phyloP scores from a whole-genome alignment of 257 asterid genomes.

The Ocimum tenuiflorum region DNA sequence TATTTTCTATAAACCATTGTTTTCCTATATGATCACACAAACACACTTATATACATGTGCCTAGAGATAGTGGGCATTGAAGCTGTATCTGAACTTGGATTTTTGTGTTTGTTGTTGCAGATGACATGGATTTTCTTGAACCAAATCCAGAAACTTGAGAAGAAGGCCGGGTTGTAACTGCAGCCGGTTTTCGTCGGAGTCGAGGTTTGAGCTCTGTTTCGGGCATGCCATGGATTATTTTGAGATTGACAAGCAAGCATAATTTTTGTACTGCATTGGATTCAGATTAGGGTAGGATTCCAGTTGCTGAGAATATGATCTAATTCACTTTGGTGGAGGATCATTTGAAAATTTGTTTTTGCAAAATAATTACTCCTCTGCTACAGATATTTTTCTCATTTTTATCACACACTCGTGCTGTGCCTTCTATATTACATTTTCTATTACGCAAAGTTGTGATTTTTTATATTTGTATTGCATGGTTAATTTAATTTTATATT shows the following conservation, averaged over 20 bases:
- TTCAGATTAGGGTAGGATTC: constrained; percentile 25
- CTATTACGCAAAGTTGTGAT: too few relatives aligned
- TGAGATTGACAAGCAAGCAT: background rate
- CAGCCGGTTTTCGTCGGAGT: background rate
- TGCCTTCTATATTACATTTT: too few relatives aligned
- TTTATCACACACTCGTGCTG: too few relatives aligned
- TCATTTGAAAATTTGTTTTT: too few relatives aligned
- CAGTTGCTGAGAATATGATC: background rate
- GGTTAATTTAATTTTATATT: too few relatives aligned
- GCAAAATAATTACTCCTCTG: constrained; percentile 6
- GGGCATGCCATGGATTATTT: constrained; percentile 22
- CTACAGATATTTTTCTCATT: too few relatives aligned
- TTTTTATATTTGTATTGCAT: too few relatives aligned
- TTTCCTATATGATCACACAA: too few relatives aligned
- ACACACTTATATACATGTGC: too few relatives aligned
- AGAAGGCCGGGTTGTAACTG: constrained; percentile 56
- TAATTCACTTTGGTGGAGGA: too few relatives aligned
- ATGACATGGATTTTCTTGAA: constrained; percentile 98
- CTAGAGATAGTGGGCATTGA: too few relatives aligned
- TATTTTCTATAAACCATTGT: too few relatives aligned
- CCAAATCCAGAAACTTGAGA: constrained; percentile 76
- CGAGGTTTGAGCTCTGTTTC: constrained; percentile 5
- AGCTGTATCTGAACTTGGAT: background rate
- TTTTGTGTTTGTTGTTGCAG: constrained; percentile 46
- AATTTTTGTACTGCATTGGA: constrained; percentile 21